These are phyloP conservation scores for Moricandia moricandioides DNA, from an alignment of 345 rosid species.

Conservation along the genomic window DNA sequence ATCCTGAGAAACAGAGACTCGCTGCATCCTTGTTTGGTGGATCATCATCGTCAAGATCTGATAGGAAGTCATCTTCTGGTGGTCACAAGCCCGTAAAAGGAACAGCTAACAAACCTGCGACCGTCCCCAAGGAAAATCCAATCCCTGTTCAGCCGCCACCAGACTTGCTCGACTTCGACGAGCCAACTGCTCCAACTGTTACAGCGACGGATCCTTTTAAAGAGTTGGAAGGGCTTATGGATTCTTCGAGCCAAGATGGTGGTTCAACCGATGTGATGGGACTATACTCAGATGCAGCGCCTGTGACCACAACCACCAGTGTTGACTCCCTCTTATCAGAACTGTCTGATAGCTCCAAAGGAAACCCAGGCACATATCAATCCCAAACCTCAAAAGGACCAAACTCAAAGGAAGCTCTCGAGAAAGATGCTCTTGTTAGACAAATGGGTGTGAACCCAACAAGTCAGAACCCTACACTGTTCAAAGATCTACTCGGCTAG, in stretches of 20 bases:
- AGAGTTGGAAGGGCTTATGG: conserved; percentile 82
- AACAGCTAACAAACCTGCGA: conserved; percentile 40
- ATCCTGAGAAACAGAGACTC: conserved; percentile 93
- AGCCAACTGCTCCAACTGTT: conserved; percentile 45
- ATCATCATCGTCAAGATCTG: conserved; percentile 53
- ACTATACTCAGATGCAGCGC: conserved; percentile 48
- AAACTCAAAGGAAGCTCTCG: conserved; percentile 57
- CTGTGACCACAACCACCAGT: conserved; percentile 33
- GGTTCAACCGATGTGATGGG: conserved; percentile 38
- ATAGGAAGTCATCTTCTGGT: conserved; percentile 55
- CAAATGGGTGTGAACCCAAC: conserved; percentile 89
- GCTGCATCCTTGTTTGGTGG: conserved; percentile 96
- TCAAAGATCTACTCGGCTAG: conserved; percentile 81
- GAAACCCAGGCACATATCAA: conserved; percentile 22
- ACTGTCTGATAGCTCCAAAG: conserved; percentile 36
- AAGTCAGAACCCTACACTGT: conserved; percentile 78
- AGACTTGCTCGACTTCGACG: conserved; percentile 89
- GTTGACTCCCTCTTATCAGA: conserved; percentile 34
- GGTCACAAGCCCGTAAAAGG: conserved; percentile 55
- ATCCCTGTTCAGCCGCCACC: conserved; percentile 62
- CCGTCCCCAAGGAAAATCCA: conserved; percentile 43
- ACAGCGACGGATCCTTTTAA: conserved; percentile 70
- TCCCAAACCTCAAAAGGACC: conserved; percentile 60
- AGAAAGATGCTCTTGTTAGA: conserved; percentile 90
- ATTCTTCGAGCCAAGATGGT: conserved; percentile 40